phyloP scores from a whole-genome alignment of 345 rosid species.

The Populus davidiana region DNA sequence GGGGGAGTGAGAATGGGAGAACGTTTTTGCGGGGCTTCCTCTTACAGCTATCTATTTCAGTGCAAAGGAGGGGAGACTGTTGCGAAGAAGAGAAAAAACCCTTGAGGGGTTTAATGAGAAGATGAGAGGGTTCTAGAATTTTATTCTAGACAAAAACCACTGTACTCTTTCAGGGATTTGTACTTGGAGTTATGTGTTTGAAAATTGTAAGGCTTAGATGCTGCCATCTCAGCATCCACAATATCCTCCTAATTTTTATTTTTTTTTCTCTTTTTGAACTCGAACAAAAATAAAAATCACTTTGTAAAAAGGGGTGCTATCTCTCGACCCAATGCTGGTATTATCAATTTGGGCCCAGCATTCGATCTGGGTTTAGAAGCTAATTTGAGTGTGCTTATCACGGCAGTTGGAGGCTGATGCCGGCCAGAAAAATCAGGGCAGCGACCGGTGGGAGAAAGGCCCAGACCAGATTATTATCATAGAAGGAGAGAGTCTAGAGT shows the following conservation, averaged over 20 bases:
- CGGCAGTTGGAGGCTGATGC: no score
- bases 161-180: not conserved
- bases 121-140: constrained; percentile 48
- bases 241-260: constrained; percentile 8
- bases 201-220: constrained; percentile 44
- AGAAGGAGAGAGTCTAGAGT: no score
- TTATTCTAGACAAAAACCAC: not conserved
- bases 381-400: no score
- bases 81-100: constrained; percentile 29
- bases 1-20: not conserved
- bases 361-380: no score
- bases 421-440: no score
- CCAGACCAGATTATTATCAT: no score
- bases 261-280: not conserved
- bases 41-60: not conserved
- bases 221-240: constrained; percentile 44
- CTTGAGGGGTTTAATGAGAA: constrained; percentile 42
- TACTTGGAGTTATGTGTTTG: constrained; percentile 7
- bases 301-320: not conserved
- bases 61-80: not conserved
- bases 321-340: no score
- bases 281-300: not conserved
- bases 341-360: no score
- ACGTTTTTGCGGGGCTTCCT: not conserved
- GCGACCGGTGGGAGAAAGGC: no score